Base-by-base conservation (phyloP, 805 yeast species). In the Jamesozyma spencerorum region DNA sequence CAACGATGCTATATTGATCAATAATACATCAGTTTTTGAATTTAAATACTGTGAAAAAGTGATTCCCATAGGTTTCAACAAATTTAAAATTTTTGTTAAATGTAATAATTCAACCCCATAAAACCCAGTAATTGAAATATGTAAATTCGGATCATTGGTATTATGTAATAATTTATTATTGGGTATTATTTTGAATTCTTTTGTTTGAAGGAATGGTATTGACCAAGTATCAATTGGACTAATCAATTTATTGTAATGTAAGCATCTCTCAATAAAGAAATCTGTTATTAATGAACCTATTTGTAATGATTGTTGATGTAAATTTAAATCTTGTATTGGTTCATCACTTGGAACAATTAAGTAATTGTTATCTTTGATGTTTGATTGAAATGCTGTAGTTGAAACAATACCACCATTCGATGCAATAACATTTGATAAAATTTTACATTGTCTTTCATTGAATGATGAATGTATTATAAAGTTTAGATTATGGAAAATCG, bases 31-130 rank as follows among this genome's bases (percentile, higher is more conserved):
- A 5, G 64, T 58, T 6, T 46, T 40, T 39, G 46, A 51, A 38
- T 55, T 60, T n/a, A 61, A 36, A 31, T 44, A 52, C 35, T 55
- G 54, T 4, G 52, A 40, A 29, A 53, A 54, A 11, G 40, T 45
- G 6, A 59, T 43, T 2, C 62, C 58, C 43, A 47, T 45, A 5
- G 55, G 55, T 19, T 81, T 78, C 18, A 82, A 50, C 22, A 71
- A 54, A 15, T 64, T 51, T 7, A 85, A 66, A 34, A 90, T 66
- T 53, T 82, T 81, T 7, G 73, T 75, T 11, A 82, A 54, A 60
- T 85, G 95, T 32, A 83, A 62, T 14, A 77, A 62, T 58, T 85
- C 94, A 20, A 83, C 77, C 0, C 94, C 94, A 17, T 77, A 70
- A 56, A 81, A 85, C 3, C 95, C 95, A 3, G 85, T 74, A 2